Evolutionary conservation across 176 grass and related monocot species (phyloP).

Genomic region (Juncus inflexus): DNA sequence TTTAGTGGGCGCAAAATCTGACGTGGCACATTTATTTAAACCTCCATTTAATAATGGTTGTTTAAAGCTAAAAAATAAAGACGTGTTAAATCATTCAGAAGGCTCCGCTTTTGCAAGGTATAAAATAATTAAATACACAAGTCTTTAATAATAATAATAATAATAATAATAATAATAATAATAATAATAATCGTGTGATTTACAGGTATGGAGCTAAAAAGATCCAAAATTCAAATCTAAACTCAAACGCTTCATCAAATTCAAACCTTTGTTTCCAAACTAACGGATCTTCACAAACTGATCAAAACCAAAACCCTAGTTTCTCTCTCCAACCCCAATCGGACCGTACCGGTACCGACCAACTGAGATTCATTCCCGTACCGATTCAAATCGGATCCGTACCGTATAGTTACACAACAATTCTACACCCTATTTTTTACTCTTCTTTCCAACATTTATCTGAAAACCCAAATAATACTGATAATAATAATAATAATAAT

Average conservation of each 20-base stretch:
- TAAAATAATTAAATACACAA: not conserved
- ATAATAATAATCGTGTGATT: conserved; percentile 7
- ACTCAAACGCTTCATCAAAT: conserved; percentile 22
- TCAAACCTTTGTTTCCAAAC: conserved; percentile 29
- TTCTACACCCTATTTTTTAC: conserved; percentile 67
- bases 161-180: not conserved
- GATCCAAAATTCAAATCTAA: conserved; percentile 34
- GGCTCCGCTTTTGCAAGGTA: conserved; percentile 89
- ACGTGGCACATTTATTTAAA: not conserved
- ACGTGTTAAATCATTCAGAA: conserved; percentile 82
- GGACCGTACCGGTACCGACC: conserved; percentile 30
- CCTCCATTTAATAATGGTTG: not conserved
- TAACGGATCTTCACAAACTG: conserved; percentile 37
- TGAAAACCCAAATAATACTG: no score
- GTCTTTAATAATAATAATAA: not conserved
- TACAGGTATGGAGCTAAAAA: conserved; percentile 75
- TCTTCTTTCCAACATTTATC: not conserved
- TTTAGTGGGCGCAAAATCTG: conserved; percentile 31
- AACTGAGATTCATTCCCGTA: conserved; percentile 67
- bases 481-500: not conserved
- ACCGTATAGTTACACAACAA: conserved; percentile 47
- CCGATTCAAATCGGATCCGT: conserved; percentile 58
- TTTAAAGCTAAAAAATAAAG: conserved; percentile 41
- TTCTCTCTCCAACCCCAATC: conserved; percentile 29
- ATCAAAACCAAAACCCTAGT: conserved; percentile 13